Conservation (phyloP, 2,329 filamentous ascomycete genomes). For the Exophiala sp. region DNA sequence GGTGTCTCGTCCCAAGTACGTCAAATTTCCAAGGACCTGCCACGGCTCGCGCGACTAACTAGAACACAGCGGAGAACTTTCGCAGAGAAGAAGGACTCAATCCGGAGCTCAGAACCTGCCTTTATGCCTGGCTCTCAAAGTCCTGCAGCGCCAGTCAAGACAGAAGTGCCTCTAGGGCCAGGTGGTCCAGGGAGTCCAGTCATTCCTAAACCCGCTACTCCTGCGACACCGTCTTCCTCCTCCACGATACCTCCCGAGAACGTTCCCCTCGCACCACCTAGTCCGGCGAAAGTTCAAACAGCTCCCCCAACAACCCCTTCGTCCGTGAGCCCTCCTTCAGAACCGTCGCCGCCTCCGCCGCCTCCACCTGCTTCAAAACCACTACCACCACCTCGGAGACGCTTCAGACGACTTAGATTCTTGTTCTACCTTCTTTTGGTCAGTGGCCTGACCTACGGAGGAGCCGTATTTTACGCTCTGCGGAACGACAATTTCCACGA, state of each 20-base stretch:
- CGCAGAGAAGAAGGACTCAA: constrained; percentile 24
- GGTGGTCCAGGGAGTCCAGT: constrained; percentile 21
- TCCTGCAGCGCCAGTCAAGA: constrained; percentile 18
- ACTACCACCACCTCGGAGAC: constrained; percentile 53
- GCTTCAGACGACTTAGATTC: constrained; percentile 69
- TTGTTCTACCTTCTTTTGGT: constrained; percentile 74
- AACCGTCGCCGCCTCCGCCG: constrained; percentile 27
- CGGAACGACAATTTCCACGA: constrained; percentile 98
- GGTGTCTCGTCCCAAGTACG: constrained; percentile 20
- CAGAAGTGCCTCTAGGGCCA: constrained; percentile 23
- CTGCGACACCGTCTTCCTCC: constrained; percentile 37
- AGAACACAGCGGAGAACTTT: constrained; percentile 21
- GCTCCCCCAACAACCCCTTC: constrained; percentile 35
- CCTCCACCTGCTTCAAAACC: constrained; percentile 37
- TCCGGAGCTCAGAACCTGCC: constrained; percentile 26
- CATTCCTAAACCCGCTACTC: constrained; percentile 29
- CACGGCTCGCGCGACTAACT: constrained; percentile 18
- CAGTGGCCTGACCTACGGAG: constrained; percentile 73
- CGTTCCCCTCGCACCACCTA: constrained; percentile 45
- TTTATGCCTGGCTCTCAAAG: constrained; percentile 19
- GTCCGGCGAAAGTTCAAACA: constrained; percentile 35
- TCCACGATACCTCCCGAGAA: constrained; percentile 50
- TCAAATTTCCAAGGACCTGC: constrained; percentile 2
- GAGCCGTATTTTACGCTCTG: constrained; percentile 87
- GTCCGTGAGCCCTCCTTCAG: constrained; percentile 27